These are phyloP conservation scores for Plantago elongata DNA, from an alignment of 257 asterid species.

Conservation along the genomic window DNA sequence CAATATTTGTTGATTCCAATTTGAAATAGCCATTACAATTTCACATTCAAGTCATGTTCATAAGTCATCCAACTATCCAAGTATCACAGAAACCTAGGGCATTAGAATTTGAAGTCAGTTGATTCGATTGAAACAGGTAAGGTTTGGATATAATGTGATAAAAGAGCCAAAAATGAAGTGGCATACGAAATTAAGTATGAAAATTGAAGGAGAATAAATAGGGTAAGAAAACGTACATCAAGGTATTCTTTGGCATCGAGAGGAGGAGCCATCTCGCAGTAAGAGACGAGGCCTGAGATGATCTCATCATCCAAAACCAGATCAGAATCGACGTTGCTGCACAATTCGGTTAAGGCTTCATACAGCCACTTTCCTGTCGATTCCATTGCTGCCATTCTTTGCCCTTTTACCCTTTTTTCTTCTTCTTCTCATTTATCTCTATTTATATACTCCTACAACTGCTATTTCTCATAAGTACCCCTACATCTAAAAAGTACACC, in stretches of 20 bases:
- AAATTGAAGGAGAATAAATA: background rate
- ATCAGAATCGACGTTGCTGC: conserved; percentile 54
- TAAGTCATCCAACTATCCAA: too few species aligned
- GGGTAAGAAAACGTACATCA: conserved; percentile 45
- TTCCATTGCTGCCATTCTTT: conserved; percentile 34
- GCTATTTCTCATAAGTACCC: too few species aligned
- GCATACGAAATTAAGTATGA: background rate
- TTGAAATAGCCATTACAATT: too few species aligned
- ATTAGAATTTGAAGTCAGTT: too few species aligned
- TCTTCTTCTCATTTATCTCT: background rate
- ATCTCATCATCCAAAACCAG: conserved; percentile 76
- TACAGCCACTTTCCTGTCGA: conserved; percentile 73
- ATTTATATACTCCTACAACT: too few species aligned
- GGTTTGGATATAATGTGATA: too few species aligned
- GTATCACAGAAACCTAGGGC: too few species aligned
- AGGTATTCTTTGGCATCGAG: conserved; percentile 94
- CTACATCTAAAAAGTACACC: too few species aligned
- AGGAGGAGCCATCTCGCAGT: conserved; percentile 88
- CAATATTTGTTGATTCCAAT: too few species aligned
- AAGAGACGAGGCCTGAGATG: conserved; percentile 85
- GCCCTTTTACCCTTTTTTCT: conserved; percentile 7
- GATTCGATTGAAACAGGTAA: too few species aligned
- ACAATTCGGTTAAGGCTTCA: conserved; percentile 59
- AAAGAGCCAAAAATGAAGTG: background rate
- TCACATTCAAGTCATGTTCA: too few species aligned